These are phyloP conservation scores for Cyclospora cayetanensis DNA, from an alignment of 169 alveolate species.

Conservation along the genomic window DNA sequence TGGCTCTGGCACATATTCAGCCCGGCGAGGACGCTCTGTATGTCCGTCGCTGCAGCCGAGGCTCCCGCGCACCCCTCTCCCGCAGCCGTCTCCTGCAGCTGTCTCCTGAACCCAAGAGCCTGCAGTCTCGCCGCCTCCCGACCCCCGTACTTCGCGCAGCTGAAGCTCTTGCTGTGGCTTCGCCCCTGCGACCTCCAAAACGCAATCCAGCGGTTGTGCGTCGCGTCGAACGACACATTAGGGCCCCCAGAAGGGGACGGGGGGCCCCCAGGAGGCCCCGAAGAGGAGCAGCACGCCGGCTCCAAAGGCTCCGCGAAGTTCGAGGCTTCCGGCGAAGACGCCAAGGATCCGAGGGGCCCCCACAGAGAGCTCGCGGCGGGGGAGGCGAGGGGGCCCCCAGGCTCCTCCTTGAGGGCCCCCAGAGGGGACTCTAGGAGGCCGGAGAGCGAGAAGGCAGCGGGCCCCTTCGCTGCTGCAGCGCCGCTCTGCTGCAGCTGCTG, in stretches of 20 bases:
- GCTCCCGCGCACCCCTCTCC: conserved; percentile 28
- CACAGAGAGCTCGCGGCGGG: conserved; percentile 9
- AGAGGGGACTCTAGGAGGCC: not conserved
- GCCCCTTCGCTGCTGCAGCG: conserved; percentile 21
- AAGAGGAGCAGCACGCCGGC: not conserved
- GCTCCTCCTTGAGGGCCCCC: not conserved
- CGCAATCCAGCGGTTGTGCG: conserved; percentile 61
- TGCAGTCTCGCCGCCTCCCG: conserved; percentile 38
- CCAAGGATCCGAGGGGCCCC: not conserved
- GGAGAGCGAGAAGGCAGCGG: conserved; percentile 1
- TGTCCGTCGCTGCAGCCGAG: not conserved
- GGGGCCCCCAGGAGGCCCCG: not conserved
- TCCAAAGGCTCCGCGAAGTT: too few relatives aligned
- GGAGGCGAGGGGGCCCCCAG: not conserved
- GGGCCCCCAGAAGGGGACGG: conserved; percentile 46
- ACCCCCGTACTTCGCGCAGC: conserved; percentile 59
- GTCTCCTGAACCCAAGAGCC: conserved; percentile 1
- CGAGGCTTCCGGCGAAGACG: not conserved
- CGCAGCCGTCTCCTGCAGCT: not conserved
- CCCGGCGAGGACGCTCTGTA: not conserved
- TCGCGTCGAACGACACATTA: conserved; percentile 57
- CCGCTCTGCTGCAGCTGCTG: conserved; percentile 43
- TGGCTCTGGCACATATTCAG: not conserved
- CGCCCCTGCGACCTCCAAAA: conserved; percentile 35
- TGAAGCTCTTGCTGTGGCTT: conserved; percentile 24